Conservation (phyloP, 2,329 filamentous ascomycete genomes). For the Sclerotinia trifoliorum region DNA sequence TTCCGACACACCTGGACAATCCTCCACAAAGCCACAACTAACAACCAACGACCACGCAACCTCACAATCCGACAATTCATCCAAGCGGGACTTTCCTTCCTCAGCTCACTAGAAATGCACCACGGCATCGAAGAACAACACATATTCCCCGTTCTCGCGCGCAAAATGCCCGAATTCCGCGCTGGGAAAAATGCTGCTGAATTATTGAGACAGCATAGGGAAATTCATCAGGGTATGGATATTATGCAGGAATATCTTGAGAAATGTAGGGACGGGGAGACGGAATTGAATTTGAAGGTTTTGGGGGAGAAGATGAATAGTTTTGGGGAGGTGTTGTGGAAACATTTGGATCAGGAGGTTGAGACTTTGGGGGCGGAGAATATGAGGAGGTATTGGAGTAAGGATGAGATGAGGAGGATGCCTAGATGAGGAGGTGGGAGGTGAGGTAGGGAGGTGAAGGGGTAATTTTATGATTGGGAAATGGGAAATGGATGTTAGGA, state of each 20-base stretch:
- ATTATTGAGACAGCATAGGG: conserved; percentile 70
- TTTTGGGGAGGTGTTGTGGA: conserved; percentile 78
- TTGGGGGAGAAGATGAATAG: conserved; percentile 71
- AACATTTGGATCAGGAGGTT: conserved; percentile 83
- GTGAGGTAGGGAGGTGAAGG: background rate
- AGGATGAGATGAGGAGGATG: conserved; percentile 70
- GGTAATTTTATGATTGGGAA: background rate
- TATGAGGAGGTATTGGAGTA: conserved; percentile 79
- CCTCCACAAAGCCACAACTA: conserved; percentile 64
- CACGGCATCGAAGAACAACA: conserved; percentile 81
- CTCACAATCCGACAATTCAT: conserved; percentile 71
- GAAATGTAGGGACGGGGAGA: conserved; percentile 61
- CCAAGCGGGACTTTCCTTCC: conserved; percentile 65
- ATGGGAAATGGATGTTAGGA: background rate
- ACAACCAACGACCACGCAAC: conserved; percentile 56
- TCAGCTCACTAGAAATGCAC: conserved; percentile 68
- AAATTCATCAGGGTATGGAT: conserved; percentile 77
- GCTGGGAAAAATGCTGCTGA: conserved; percentile 52
- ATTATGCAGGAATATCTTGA: conserved; percentile 64
- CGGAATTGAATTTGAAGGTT: conserved; percentile 54
- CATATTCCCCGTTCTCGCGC: conserved; percentile 75
- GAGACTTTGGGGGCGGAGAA: conserved; percentile 75
- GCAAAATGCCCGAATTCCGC: conserved; percentile 75
- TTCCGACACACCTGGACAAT: conserved; percentile 74
- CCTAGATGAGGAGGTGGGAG: conserved; percentile 53